Evolutionary conservation across 495 filamentous ascomycete genomes (phyloP).

Genomic region (Bryoglossum gracile): DNA sequence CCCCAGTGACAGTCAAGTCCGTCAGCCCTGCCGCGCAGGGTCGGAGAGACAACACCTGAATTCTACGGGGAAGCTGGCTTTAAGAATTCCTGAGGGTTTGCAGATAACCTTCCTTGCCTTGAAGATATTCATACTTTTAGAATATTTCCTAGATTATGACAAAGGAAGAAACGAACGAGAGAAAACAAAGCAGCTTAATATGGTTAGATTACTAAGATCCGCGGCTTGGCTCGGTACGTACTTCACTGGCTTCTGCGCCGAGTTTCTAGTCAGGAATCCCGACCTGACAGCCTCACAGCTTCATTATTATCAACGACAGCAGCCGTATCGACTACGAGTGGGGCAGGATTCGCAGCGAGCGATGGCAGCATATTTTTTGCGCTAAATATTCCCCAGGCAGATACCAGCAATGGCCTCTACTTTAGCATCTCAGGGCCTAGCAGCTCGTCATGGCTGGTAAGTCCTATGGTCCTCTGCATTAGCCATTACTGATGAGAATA

Average conservation of each 20-base stretch:
- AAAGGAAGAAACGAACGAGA: not conserved
- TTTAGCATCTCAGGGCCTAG: conserved; percentile 16
- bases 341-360: conserved; percentile 17
- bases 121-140: not conserved
- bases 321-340: conserved; percentile 2
- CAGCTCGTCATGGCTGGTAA: conserved; percentile 20
- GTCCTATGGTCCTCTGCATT: not conserved
- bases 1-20: not conserved
- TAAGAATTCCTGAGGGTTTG: not conserved
- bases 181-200: conserved; percentile 1
- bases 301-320: conserved; percentile 5
- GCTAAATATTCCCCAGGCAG: conserved; percentile 20
- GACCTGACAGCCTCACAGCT: conserved; percentile 3
- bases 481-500: not conserved
- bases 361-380: conserved; percentile 19
- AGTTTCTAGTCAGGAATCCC: no score
- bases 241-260: no score
- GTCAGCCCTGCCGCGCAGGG: not conserved
- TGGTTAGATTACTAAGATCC: not conserved
- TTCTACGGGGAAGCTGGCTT: not conserved
- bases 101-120: no score
- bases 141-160: not conserved
- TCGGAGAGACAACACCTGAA: not conserved
- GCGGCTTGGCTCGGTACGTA: not conserved
- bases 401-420: conserved; percentile 18